Base-by-base conservation (phyloP, 2,329 filamentous ascomycete genomes). In the Penicillium verrucosum region DNA sequence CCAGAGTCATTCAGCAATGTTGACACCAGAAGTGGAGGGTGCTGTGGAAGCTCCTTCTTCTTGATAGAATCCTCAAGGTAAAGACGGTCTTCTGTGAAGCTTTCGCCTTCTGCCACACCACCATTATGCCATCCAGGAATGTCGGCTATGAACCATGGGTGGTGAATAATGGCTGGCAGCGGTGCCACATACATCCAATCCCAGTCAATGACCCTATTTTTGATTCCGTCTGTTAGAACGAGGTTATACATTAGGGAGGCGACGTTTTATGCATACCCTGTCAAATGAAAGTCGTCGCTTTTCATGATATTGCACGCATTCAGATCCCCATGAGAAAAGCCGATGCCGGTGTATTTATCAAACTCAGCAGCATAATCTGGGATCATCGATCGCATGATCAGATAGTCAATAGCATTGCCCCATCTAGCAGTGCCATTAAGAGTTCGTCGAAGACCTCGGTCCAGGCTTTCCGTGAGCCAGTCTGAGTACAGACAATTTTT, bases 321-420 rank as follows among this genome's bases (percentile, higher is more conserved):
- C 40, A 61, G 25, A 46, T 61, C 62, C 12, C 56, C 51, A 32
- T 61, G 57, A n/a, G 45, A 12, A 53, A 64, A 59, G 18, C 60
- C 59, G 30, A 63, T n/a, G 12, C n/a, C 23, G 43, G 37, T n/a
- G 48, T 56, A 51, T 37, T 46, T 34, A 54, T 64, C 60, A 42
- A 57, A 55, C 2, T 55, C 51, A 27, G 53, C 54, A 29, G 60
- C 43, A 47, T 63, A 60, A 9, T 56, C 9, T 18, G 55, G 48
- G 30, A 64, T 57, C 59, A 64, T 61, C 25, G 62, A 62, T 21
- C 56, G 55, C 55, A 62, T 64, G 14, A 64, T 60, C 18, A 63
- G 54, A 48, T 63, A 63, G 32, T 63, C 30, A 29, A 63, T 43
- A 25, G 60, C 37, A 56, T 61, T 36, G 1, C 55, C 57, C 58